These are phyloP conservation scores for Astrothelium macrocarpum DNA, from an alignment of 495 filamentous ascomycete species.

Conservation along the genomic window DNA sequence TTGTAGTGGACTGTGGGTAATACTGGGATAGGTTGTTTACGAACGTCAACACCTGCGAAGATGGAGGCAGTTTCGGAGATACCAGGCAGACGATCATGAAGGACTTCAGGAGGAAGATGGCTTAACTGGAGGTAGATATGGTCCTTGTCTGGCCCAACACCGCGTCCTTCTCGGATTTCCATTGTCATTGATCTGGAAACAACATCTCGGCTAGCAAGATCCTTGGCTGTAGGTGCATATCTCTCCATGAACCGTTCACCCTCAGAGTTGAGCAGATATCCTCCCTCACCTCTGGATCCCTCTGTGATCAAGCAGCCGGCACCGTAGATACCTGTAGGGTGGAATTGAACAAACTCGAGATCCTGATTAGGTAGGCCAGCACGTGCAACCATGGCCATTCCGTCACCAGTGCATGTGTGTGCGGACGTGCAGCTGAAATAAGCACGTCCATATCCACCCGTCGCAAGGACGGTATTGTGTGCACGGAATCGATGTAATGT, in stretches of 20 bases:
- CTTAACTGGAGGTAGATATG: constrained; percentile 96
- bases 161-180: constrained; percentile 94
- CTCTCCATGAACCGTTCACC: constrained; percentile 99
- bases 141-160: constrained; percentile 92
- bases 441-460: constrained; percentile 92
- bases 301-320: constrained; percentile 97
- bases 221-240: constrained; percentile 95
- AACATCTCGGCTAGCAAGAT: constrained; percentile 90
- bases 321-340: constrained; percentile 98
- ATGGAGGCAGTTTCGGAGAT: constrained; percentile 98
- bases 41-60: constrained; percentile 93
- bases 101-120: constrained; percentile 81
- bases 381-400: constrained; percentile 97
- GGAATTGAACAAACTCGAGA: constrained; percentile 99
- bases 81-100: constrained; percentile 93
- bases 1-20: constrained; percentile 98
- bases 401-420: constrained; percentile 97
- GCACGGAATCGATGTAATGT: constrained; percentile 94
- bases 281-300: constrained; percentile 95
- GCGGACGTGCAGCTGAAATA: constrained; percentile 98
- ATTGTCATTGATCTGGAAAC: constrained; percentile 96
- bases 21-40: constrained; percentile 93
- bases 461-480: constrained; percentile 92
- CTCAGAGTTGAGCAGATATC: constrained; percentile 90
- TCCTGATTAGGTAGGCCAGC: constrained; percentile 97